Conservation (phyloP, 2,329 filamentous ascomycete species). For the Aspergillus transmontanensis region DNA sequence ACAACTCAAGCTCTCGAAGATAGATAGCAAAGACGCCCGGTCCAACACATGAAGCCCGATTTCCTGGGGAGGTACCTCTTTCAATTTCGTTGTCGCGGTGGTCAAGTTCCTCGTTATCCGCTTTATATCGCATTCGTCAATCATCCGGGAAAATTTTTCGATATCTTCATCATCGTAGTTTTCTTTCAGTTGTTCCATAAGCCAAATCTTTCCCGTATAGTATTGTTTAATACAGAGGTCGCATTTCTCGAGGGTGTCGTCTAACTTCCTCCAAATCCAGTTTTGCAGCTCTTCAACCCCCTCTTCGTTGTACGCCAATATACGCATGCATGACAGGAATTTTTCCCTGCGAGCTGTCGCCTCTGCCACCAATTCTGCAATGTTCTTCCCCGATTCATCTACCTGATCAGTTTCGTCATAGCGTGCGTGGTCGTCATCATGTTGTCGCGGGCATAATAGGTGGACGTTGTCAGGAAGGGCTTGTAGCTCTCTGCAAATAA, state of each 20-base stretch:
- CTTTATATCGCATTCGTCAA: constrained; percentile 63
- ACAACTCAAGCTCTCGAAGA: constrained; percentile 88
- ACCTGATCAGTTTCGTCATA: constrained; percentile 61
- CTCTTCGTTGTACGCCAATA: constrained; percentile 67
- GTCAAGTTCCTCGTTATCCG: constrained; percentile 63
- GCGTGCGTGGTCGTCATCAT: constrained; percentile 64
- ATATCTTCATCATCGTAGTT: constrained; percentile 51
- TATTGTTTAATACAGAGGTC: constrained; percentile 73
- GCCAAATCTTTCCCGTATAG: constrained; percentile 67
- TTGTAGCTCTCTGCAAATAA: constrained; percentile 43
- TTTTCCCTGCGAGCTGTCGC: constrained; percentile 60
- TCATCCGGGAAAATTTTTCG: constrained; percentile 55
- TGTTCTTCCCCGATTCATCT: constrained; percentile 46
- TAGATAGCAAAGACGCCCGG: constrained; percentile 69
- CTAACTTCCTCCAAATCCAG: constrained; percentile 61
- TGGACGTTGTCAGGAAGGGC: constrained; percentile 55
- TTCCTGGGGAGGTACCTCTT: constrained; percentile 51
- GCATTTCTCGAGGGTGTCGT: constrained; percentile 63
- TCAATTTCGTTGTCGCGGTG: constrained; percentile 59
- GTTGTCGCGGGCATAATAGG: constrained; percentile 67
- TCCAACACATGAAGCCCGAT: constrained; percentile 56
- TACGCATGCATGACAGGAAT: constrained; percentile 68
- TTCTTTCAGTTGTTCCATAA: constrained; percentile 65
- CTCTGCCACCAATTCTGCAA: constrained; percentile 54
- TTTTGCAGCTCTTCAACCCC: constrained; percentile 62